Evolutionary conservation across 371 early-diverging fungal species (phyloP), one percentile per base, ranked within the genome.

Genomic region (Cokeromyces recurvatus): DNA sequence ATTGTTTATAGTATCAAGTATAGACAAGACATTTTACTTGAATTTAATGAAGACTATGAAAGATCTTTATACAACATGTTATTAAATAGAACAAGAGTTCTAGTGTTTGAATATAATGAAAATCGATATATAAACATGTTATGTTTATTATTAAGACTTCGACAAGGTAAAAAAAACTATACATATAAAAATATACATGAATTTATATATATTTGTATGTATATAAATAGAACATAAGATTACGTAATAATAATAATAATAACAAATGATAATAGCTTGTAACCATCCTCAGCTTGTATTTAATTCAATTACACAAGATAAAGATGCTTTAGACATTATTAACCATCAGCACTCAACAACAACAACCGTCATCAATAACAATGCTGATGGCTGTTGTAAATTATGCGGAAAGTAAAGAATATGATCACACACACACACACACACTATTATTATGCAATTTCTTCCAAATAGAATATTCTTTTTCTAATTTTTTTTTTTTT

Each of bases 251-350:
- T n/a, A n/a, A n/a, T n/a, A n/a, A n/a, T n/a, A n/a, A n/a, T n/a
- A n/a, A n/a, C n/a, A n/a, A n/a, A n/a, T n/a, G n/a, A 20, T 19
- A 34, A 34, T 48, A 67, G 83, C 79, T n/a, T 77, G 84, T 54
- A 74, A 83, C 48, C 90, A 91, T 56, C 91, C 90, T 5, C 82
- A 81, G 47, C 67, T 90, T 9, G 82, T 89, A 11, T 55, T 87
- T 6, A 84, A 85, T 55, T 74, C 82, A 3, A 71, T 84, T n/a
- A 77, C 49, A n/a, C 48, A 32, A 7, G 77, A 79, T 23, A 53
- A 51, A 12, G 65, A 69, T 51, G 56, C 59, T 5, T 40, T 66
- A 11, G 71, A 65, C 19, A 58, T 59, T 9, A 51, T 55, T 6
- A 17, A 41, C 10, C 50, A 55, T 36, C 14, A 27, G 5, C 5